Base-by-base conservation (phyloP, 2,329 filamentous ascomycete genomes). In the Corynespora cassiicola region DNA sequence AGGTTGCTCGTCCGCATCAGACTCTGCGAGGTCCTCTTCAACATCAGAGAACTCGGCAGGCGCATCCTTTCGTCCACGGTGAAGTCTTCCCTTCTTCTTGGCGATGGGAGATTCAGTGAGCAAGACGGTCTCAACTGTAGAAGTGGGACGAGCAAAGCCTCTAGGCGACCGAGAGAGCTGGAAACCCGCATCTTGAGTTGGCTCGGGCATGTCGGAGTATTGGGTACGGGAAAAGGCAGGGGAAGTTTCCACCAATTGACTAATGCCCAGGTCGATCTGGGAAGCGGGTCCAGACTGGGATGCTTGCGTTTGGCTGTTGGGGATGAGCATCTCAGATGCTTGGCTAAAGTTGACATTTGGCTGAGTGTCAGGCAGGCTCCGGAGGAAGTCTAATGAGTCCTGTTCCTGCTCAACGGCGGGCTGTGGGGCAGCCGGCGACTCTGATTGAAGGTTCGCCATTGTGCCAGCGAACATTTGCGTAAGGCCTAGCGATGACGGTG, bases 401-500 rank as follows among this genome's bases (percentile, higher is more conserved):
- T 75, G 67, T 42, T 76, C 69, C 36, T 56, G 31, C 46, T 70
- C 56, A 33, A 60, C 57, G 35, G 61, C 55, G 16, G 46, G 21
- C 19, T 36, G 36, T 27, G 63, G 45, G 27, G 50, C 39, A 31
- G 53, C 62, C 11, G 68, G 63, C 75, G 56, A 50, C 6, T 57
- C 66, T 3, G 65, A 63, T 31, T 77, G 70, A 42, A 75, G 74
- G 23, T 81, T 83, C 31, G 88, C 90, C 82, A 96, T 87, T 1
- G 90, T 96, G 9, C 89, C 89, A 5, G 87, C 88, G 62, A 96
- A 96, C 47, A 94, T 92, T 57, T 96, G 91, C 0, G 90, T 95
- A 28, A 96, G 76, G 7, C 89, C 87, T 26, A 95, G 65, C 5
- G 75, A 68, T 25, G 66, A 61, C 29, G 61, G 42, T n/a, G 52